Evolutionary conservation across 2,329 filamentous ascomycete genomes (phyloP).

Genomic region (Ophiostoma piceae): DNA sequence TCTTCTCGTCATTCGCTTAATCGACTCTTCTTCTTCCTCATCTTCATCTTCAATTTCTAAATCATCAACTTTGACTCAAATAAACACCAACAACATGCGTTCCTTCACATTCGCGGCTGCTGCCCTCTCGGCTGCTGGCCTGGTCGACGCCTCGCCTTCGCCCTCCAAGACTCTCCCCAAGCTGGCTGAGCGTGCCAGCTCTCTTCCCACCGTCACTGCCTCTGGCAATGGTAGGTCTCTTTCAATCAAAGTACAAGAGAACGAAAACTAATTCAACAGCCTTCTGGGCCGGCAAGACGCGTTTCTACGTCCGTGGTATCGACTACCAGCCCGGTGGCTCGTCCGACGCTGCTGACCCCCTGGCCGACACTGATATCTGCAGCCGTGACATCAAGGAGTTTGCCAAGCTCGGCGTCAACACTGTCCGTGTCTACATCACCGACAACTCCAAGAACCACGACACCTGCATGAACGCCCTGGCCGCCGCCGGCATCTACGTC

Average conservation of each 20-base stretch:
- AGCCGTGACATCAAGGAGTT: constrained; percentile 75
- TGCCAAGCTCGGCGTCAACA: constrained; percentile 82
- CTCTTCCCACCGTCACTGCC: constrained; percentile 46
- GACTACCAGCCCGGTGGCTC: constrained; percentile 61
- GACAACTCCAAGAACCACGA: constrained; percentile 81
- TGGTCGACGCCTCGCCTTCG: constrained; percentile 47
- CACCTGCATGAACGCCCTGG: constrained; percentile 75
- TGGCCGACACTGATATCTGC: constrained; percentile 66
- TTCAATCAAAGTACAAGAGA: background rate
- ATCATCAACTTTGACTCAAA: background rate
- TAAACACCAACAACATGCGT: constrained; percentile 41
- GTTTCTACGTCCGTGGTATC: constrained; percentile 57
- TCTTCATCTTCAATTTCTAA: background rate
- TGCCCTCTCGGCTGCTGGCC: constrained; percentile 42
- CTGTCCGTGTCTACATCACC: constrained; percentile 84
- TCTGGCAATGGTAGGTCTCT: constrained; percentile 51
- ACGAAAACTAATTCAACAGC: constrained; percentile 35
- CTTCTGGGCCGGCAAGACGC: constrained; percentile 49
- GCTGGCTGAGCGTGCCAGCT: constrained; percentile 46
- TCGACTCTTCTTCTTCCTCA: background rate
- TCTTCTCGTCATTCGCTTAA: constrained; percentile 14
- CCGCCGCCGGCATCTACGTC: constrained; percentile 83
- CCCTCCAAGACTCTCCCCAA: constrained; percentile 48
- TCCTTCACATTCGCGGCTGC: constrained; percentile 43
- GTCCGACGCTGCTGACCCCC: constrained; percentile 60